These are phyloP conservation scores for Amphicarpaea edgeworthii DNA, from an alignment of 306 rosid genomes.

Conservation along the genomic window DNA sequence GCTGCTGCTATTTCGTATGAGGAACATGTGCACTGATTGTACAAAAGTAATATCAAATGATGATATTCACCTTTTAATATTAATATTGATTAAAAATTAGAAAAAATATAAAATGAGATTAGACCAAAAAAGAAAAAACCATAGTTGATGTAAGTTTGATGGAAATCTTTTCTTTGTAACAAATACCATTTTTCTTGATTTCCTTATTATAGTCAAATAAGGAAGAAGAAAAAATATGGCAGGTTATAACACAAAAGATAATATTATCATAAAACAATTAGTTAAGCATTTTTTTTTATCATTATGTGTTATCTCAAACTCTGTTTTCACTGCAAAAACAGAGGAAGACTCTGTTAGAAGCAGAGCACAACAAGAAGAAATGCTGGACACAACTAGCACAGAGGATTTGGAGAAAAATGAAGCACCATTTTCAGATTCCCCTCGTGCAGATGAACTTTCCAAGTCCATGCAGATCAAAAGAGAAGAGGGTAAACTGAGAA, in stretches of 20 bases:
- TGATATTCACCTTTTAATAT: not conserved
- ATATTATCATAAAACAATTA: not conserved
- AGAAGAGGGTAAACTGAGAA: constrained; percentile 67
- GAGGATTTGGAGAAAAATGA: constrained; percentile 73
- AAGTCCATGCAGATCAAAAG: constrained; percentile 56
- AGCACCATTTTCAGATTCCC: constrained; percentile 53
- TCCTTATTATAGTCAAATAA: not conserved
- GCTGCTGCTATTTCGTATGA: not conserved
- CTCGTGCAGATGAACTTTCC: constrained; percentile 52
- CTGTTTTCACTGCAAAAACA: constrained; percentile 48
- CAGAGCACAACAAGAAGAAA: constrained; percentile 69
- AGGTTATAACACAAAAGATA: too few relatives aligned
- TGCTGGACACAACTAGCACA: constrained; percentile 53
- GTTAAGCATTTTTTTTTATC: not conserved
- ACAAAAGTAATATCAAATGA: not conserved
- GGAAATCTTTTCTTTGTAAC: not conserved
- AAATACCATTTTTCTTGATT: not conserved
- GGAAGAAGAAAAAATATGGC: not conserved
- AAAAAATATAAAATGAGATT: not conserved
- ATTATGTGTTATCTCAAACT: constrained; percentile 12
- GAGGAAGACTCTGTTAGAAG: constrained; percentile 85
- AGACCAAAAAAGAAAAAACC: not conserved
- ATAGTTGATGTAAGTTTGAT: not conserved
- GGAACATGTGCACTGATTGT: not conserved
- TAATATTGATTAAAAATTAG: not conserved